Base-by-base conservation (phyloP, 768 basidiomycete genomes). In the Tremella fuciformis region DNA sequence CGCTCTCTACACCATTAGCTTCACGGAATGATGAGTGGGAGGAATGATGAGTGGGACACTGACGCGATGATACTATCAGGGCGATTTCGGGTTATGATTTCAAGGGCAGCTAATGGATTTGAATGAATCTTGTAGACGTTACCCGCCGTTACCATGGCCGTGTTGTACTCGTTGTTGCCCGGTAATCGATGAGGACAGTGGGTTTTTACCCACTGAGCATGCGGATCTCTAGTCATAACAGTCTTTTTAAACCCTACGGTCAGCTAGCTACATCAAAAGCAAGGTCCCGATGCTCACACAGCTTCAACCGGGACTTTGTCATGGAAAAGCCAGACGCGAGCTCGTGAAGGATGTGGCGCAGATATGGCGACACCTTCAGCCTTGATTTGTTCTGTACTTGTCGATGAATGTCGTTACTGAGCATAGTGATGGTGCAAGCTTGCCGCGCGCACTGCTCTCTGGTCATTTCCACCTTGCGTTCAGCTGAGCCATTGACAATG, bases 341-440 rank as follows among this genome's bases (percentile, higher is more conserved):
- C 13, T 59, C 47, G 25, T 59, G 58, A 8, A 59, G 53, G 13
- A 26, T 13, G 18, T 26, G 22, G 9, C 58, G 53, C n/a, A 59
- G 15, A 21, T 54, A 47, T 8, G 53, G 58, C 8, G 58, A 59
- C 13, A 24, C 24, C 18, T 51, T 38, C 3, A 58, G 47, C 8
- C 6, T 9, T 13, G 9, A 19, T 8, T n/a, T 19, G 25, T 25
- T 25, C 8, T 13, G 11, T 24, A 26, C 22, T 29, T 21, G 13
- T 3, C 19, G 55, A 39, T 50, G 55, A 19, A 4, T 4, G 11
- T 25, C 48, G 9, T 57, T 34, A 6, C 15, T 22, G 15, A n/a
- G 16, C n/a, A 24, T 13, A 13, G 37, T 24, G 11, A 57, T 26
- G 4, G 55, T 53, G 22, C 55, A 57, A 16, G 13, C 26, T n/a